These are phyloP conservation scores for Parathielavia hyrcaniae DNA, from an alignment of 495 filamentous ascomycete species.

Conservation along the genomic window DNA sequence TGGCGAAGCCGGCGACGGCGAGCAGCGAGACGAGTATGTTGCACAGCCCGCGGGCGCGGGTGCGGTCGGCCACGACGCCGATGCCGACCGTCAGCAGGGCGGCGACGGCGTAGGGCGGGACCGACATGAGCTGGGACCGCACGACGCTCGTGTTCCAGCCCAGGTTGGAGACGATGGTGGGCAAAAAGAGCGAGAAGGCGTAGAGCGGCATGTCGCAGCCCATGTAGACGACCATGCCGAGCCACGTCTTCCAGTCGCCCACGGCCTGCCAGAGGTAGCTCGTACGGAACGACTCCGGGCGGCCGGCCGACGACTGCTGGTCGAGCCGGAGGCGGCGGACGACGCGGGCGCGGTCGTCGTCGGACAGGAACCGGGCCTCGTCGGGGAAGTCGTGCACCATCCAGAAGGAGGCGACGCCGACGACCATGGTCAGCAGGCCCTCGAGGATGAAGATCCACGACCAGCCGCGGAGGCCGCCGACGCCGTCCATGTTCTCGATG, in stretches of 20 bases:
- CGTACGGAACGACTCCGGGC: constrained; percentile 75
- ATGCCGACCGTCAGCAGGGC: constrained; percentile 68
- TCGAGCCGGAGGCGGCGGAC: constrained; percentile 66
- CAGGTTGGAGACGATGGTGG: constrained; percentile 69
- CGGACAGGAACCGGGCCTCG: constrained; percentile 68
- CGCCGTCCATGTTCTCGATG: constrained; percentile 67
- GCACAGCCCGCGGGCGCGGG: constrained; percentile 68
- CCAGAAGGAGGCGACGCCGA: constrained; percentile 72
- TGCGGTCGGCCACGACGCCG: constrained; percentile 76
- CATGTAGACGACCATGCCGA: constrained; percentile 73
- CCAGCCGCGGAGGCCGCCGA: constrained; percentile 64
- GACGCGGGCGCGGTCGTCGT: constrained; percentile 66
- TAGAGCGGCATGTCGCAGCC: constrained; percentile 71
- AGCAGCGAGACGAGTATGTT: constrained; percentile 68
- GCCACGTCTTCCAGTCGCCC: constrained; percentile 84
- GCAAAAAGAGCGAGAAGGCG: constrained; percentile 85
- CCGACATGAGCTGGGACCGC: constrained; percentile 71
- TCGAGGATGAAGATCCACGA: constrained; percentile 83
- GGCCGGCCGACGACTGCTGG: constrained; percentile 68
- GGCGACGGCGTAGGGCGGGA: constrained; percentile 84
- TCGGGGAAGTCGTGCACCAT: constrained; percentile 88
- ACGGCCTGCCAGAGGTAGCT: constrained; percentile 68
- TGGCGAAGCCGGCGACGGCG: constrained; percentile 70
- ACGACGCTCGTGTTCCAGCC: constrained; percentile 59
- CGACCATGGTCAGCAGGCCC: constrained; percentile 66